Base-by-base conservation (phyloP, 1,139 yeast genomes). In the Yamadazyma membranifaciens region DNA sequence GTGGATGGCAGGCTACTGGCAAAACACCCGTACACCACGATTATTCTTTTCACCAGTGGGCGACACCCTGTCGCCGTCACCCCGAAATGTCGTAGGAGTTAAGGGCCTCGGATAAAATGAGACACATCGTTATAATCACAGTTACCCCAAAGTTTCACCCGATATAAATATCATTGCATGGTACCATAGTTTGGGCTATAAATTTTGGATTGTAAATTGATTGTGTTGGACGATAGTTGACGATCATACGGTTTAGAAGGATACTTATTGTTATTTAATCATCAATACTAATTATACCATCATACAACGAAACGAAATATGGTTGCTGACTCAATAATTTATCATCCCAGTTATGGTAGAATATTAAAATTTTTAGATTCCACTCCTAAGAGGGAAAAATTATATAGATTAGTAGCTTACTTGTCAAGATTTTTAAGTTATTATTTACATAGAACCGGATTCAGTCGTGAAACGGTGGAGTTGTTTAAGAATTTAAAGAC, bases 401-500 rank as follows among this genome's bases (percentile, higher is more conserved):
- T 83, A 22, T 74, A 86, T 56, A 81, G 98, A 55, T 67, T 87
- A 44, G 75, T 89, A 41, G 96, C 94, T 51, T 91, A 91, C 65
- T 73, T 87, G 54, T 76, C 88, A 13, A 72, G 95, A 47, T 85
- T 89, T 62, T 65, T 87, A 42, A 64, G 85, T 10, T 84, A 67
- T 62, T 79, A 81, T 58, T 75, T 81, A 35, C 73, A 72, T 42
- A 79, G 83, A 53, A 73, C 78, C 52, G 89, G 89, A 17, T 79
- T 70, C 55, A 56, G 80, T 15, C 63, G 69, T 39, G 73, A 74
- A 38, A 57, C 77, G 15, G 75, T 83, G 34, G 69, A 66, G 44
- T 59, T 74, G 43, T 75, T 81, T 64, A 69, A 69, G 49, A 67
- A 70, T 16, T 59, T 85, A 43, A 83, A 81, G 60, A 60, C 62